These are phyloP conservation scores for Aspergillus unguis DNA, from an alignment of 2,329 filamentous ascomycete genomes.

Conservation along the genomic window DNA sequence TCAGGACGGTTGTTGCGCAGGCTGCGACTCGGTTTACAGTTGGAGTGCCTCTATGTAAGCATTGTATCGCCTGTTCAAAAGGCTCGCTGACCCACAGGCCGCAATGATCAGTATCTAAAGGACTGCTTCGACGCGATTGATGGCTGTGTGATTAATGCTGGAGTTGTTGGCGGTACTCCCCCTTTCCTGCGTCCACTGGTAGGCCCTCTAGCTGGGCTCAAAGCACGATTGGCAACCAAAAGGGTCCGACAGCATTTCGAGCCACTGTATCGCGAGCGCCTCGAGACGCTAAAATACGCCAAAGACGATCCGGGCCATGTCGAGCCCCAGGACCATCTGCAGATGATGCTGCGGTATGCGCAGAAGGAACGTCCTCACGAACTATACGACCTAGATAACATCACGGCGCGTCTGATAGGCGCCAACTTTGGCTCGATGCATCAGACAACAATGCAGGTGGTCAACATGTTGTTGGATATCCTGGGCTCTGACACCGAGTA, in stretches of 20 bases:
- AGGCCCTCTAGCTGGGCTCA: constrained; percentile 26
- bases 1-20: constrained; percentile 25
- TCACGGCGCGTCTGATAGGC: constrained; percentile 21
- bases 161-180: constrained; percentile 31
- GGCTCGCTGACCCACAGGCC: background rate
- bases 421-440: constrained; percentile 28
- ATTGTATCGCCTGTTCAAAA: constrained; percentile 20
- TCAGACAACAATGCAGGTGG: constrained; percentile 41
- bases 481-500: constrained; percentile 37
- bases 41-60: constrained; percentile 27
- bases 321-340: constrained; percentile 39
- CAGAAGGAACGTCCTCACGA: constrained; percentile 40
- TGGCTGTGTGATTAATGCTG: constrained; percentile 24
- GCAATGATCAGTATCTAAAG: constrained; percentile 6
- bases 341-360: constrained; percentile 44
- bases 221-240: constrained; percentile 3
- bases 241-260: constrained; percentile 5
- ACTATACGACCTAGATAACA: constrained; percentile 21
- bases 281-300: constrained; percentile 16
- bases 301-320: background rate
- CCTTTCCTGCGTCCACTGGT: constrained; percentile 31
- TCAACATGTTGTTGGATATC: constrained; percentile 42
- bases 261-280: constrained; percentile 18
- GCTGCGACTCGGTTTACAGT: constrained; percentile 30
- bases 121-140: constrained; percentile 2